Base-by-base conservation (phyloP, 768 basidiomycete species). In the Trametes villosa region DNA sequence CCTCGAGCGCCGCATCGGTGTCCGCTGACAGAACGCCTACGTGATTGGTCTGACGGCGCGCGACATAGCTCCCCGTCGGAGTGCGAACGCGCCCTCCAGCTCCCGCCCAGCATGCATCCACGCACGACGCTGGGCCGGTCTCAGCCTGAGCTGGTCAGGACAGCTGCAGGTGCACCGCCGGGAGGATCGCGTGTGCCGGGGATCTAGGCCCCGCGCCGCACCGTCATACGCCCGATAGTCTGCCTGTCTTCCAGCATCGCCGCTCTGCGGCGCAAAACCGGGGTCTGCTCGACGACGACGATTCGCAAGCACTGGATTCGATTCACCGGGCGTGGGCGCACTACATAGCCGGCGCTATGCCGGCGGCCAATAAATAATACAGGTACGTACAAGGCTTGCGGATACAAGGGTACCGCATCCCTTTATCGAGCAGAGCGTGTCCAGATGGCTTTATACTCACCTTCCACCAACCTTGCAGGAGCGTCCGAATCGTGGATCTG, bases 181-280 rank as follows among this genome's bases (percentile, higher is more conserved):
- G 56, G 29, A 41, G 46, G 47, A 57, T 49, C 47, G 56, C 30
- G n/a, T 57, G 38, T 24, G 36, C 47, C 47, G 56, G n/a, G 56
- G 18, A 24, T 50, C 56, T 40, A 41, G 56, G n/a, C 47, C 38
- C 17, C 18, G 22, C 18, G 42, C 44, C 22, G 36, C 50, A 47
- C 20, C 56, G 56, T 57, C 56, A 57, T 57, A 49, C 38, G 45
- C 38, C 45, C 56, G 38, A 41, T 48, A 22, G 55, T 57, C 30
- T 22, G 11, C 13, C n/a, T 27, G 18, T 2, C 38, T 36, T 15
- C 36, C 18, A 5, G 13, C n/a, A n/a, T 20, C 42, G 36, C n/a
- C 36, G 36, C 11, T n/a, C 27, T 22, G 30, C 54, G 54, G 22
- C 22, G 44, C 47, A 46, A 26, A 9, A 46, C 54, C 54, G 45